Conservation (phyloP, 2,329 filamentous ascomycete species). For the Colletotrichum liaoningense region DNA sequence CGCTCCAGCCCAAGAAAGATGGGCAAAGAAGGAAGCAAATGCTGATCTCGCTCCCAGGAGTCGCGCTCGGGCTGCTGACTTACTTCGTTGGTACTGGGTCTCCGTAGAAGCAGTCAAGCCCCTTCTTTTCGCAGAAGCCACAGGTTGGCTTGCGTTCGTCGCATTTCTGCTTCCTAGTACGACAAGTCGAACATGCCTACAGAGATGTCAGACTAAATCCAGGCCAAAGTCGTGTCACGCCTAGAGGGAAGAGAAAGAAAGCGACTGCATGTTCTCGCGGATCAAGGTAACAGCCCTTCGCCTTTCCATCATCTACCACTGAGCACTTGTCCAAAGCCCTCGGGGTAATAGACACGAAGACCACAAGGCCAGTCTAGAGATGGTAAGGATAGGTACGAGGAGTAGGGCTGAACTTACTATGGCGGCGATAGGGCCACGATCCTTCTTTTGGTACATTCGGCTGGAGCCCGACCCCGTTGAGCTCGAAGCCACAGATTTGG, state of each 20-base stretch:
- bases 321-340: not conserved
- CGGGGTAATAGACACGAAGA: not conserved
- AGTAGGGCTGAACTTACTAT: conserved; percentile 43
- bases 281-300: not conserved
- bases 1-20: not conserved
- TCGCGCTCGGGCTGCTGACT: conserved; percentile 42
- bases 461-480: conserved; percentile 45
- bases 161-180: conserved; percentile 72
- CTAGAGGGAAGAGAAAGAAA: not conserved
- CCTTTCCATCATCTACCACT: not conserved
- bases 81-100: conserved; percentile 73
- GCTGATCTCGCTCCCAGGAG: not conserved
- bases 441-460: conserved; percentile 47
- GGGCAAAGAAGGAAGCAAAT: not conserved
- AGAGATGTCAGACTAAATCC: not conserved
- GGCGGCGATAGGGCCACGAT: conserved; percentile 53
- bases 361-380: not conserved
- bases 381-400: not conserved
- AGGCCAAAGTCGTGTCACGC: not conserved
- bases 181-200: conserved; percentile 69
- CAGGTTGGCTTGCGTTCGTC: conserved; percentile 73
- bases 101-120: conserved; percentile 63
- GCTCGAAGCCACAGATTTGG: conserved; percentile 40
- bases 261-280: not conserved
- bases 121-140: conserved; percentile 59